Conservation (phyloP, 1,139 yeast genomes). For the Lipomyces yarrowii region DNA sequence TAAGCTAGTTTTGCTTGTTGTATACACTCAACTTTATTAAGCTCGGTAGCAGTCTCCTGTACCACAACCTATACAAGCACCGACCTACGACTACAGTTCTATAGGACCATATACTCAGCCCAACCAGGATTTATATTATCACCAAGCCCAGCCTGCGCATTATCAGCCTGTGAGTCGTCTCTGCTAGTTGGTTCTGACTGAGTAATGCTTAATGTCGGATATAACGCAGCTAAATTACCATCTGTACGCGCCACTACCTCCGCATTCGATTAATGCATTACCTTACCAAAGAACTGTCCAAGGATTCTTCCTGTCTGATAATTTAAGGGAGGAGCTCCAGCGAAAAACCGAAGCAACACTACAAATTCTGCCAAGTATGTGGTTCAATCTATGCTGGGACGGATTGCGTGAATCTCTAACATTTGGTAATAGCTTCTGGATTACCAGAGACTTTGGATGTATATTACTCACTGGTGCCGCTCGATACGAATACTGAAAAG, state of each 20-base stretch:
- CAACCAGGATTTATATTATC: conserved; percentile 22
- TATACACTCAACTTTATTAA: background rate
- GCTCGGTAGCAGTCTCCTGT: background rate
- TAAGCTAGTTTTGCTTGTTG: background rate
- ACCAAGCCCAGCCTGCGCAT: conserved; percentile 26
- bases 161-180: conserved; percentile 29
- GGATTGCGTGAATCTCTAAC: background rate
- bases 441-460: conserved; percentile 78
- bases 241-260: conserved; percentile 86
- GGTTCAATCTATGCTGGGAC: background rate
- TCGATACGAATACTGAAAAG: conserved; percentile 64
- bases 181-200: background rate
- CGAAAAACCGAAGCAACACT: conserved; percentile 79
- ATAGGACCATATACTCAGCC: conserved; percentile 21
- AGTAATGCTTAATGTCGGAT: conserved; percentile 30
- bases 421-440: conserved; percentile 47
- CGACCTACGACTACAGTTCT: conserved; percentile 19
- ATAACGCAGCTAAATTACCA: conserved; percentile 66
- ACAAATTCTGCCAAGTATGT: conserved; percentile 55
- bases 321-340: conserved; percentile 70
- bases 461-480: conserved; percentile 84
- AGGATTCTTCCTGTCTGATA: conserved; percentile 70
- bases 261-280: conserved; percentile 65
- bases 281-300: conserved; percentile 72
- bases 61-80: conserved; percentile 8